Conservation (phyloP, 305 asterid species). For the Solanum hybrid region DNA sequence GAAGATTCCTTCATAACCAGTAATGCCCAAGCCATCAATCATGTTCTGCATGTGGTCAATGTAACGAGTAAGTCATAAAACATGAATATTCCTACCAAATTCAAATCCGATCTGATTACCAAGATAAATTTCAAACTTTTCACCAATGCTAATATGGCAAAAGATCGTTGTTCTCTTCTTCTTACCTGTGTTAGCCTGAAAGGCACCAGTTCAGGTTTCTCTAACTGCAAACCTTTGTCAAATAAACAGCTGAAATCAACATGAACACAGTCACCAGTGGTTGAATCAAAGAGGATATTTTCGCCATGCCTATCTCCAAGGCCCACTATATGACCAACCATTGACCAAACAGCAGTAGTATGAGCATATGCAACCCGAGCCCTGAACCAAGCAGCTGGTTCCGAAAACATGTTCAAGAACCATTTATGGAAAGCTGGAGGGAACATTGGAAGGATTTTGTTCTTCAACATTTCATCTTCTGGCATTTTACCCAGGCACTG, state of each 20-base stretch:
- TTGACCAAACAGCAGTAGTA: constrained; percentile 98
- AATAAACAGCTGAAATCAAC: constrained; percentile 98
- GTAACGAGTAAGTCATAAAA: neutral
- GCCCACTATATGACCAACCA: constrained; percentile 99
- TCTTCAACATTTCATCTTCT: constrained; percentile 85
- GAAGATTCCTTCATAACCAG: constrained; percentile 94
- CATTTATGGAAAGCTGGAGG: constrained; percentile 96
- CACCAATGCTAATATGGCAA: neutral
- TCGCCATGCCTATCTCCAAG: constrained; percentile 99
- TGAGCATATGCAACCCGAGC: constrained; percentile 93
- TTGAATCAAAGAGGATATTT: constrained; percentile 92
- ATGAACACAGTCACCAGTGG: constrained; percentile 99
- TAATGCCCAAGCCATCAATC: constrained; percentile 96
- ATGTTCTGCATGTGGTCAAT: constrained; percentile 52
- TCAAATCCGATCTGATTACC: neutral
- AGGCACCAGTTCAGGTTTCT: constrained; percentile 96
- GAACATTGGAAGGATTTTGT: constrained; percentile 78
- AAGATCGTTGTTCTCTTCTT: neutral
- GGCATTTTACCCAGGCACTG: constrained; percentile 76
- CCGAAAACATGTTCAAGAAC: constrained; percentile 90
- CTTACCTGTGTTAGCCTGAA: constrained; percentile 94
- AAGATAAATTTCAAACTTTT: neutral
- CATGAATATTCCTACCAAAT: neutral
- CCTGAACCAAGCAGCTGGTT: constrained; percentile 99
- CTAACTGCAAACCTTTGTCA: constrained; percentile 94